Percentiles rank a stretch among this genome's conserved stretches.
Conservation (phyloP, 805 yeast genomes). For the Barnettozyma salicaria region DNA sequence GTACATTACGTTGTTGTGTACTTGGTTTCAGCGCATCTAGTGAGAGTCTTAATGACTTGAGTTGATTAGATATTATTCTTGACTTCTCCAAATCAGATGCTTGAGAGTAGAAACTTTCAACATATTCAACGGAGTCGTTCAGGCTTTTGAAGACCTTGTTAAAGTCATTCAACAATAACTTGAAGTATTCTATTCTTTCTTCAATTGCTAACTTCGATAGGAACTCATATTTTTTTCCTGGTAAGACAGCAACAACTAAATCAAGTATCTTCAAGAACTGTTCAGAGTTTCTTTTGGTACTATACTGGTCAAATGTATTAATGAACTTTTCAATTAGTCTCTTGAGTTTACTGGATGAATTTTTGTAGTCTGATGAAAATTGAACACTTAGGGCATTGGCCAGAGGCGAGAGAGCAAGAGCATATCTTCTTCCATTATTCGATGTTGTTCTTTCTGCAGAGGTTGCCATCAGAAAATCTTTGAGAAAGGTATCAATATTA, state of each 20-base stretch:
- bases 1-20: slow-evolving; percentile 1
- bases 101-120: slow-evolving; percentile 43
- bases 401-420: slow-evolving; percentile 52
- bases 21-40: slow-evolving; percentile 40
- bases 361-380: slow-evolving; percentile 42
- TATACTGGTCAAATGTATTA: slow-evolving; percentile 19
- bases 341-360: slow-evolving; percentile 38
- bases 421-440: slow-evolving; percentile 18
- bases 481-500: slow-evolving; percentile 32
- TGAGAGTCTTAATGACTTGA: slow-evolving; percentile 44
- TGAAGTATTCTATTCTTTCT: slow-evolving; percentile 32
- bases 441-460: slow-evolving; percentile 20
- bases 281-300: slow-evolving; percentile 16
- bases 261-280: slow-evolving; percentile 34
- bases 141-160: slow-evolving; percentile 36
- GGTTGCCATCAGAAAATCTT: slow-evolving; percentile 31
- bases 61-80: slow-evolving; percentile 47
- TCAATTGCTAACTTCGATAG: slow-evolving; percentile 30
- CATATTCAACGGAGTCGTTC: slow-evolving; percentile 28
- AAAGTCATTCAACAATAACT: slow-evolving; percentile 31
- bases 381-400: slow-evolving; percentile 54
- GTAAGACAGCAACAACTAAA: slow-evolving; percentile 44
- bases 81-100: slow-evolving; percentile 49
- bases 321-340: slow-evolving; percentile 29
- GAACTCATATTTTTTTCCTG: slow-evolving; percentile 40